A percentile compares a stretch with the other conserved stretches of the same genome.
These are phyloP conservation scores for Alternaria sp. DNA, from an alignment of 2,329 filamentous ascomycete species.

Conservation along the genomic window DNA sequence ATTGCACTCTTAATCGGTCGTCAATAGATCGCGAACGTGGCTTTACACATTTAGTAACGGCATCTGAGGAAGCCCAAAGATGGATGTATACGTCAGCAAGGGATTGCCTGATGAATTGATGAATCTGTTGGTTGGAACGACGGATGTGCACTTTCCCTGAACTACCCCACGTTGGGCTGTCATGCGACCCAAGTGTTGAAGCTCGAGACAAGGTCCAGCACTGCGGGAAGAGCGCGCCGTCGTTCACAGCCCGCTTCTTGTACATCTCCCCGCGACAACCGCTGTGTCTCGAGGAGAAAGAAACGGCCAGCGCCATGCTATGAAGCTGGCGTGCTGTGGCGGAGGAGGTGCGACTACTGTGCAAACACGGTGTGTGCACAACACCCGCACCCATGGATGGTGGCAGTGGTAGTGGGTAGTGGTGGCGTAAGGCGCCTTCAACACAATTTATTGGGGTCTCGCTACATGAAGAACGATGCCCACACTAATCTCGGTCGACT, in stretches of 20 bases:
- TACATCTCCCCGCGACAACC: slow-evolving; percentile 32
- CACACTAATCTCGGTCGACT: slow-evolving; percentile 46
- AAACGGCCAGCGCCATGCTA: slow-evolving; percentile 19
- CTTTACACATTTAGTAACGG: slow-evolving; percentile 5
- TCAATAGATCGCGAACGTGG: slow-evolving; percentile 5
- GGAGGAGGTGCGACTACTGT: slow-evolving; percentile 3
- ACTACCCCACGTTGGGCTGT: slow-evolving; percentile 30
- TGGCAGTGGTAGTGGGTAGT: neutral
- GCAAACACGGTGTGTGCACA: slow-evolving; percentile 7
- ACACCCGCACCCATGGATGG: slow-evolving; percentile 17
- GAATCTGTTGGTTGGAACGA: neutral
- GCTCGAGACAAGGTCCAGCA: slow-evolving; percentile 30
- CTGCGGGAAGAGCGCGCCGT: slow-evolving; percentile 45
- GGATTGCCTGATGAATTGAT: neutral
- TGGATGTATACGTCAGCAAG: neutral
- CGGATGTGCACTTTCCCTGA: slow-evolving; percentile 25
- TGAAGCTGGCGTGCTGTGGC: slow-evolving; percentile 17
- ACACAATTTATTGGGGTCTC: neutral
- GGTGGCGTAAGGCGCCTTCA: slow-evolving; percentile 14
- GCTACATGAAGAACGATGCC: slow-evolving; percentile 21
- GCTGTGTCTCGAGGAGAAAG: slow-evolving; percentile 13
- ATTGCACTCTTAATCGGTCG: slow-evolving; percentile 7
- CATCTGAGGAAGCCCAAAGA: slow-evolving; percentile 2
- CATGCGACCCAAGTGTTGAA: slow-evolving; percentile 27
- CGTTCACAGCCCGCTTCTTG: slow-evolving; percentile 30